Evolutionary conservation across 495 filamentous ascomycete species (phyloP), one percentile per base, ranked within the genome.

Genomic region (Schizothecium vesticola): DNA sequence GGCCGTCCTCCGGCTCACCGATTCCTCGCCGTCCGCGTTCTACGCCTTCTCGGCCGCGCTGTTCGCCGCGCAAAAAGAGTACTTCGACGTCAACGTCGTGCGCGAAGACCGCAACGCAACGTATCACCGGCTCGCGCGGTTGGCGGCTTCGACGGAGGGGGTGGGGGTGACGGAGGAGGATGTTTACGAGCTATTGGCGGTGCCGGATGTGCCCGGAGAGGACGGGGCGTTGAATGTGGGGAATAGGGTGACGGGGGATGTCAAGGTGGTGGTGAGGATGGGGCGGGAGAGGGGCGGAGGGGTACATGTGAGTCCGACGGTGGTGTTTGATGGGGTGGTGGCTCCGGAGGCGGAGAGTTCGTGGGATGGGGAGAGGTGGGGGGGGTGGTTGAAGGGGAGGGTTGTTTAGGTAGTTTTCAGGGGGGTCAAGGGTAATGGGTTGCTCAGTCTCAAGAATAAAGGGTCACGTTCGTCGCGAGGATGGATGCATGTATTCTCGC

Each of bases 261-360:
- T 97, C 60, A 99, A 97, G 81, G 74, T 90, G 57, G 81, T 94
- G 75, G 86, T 96, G 60, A 96, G 94, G 82, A 89, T 88, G 75
- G 90, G 90, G 69, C 82, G 93, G 66, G 77, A 92, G 71, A 80
- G 88, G 43, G 19, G 43, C 5, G 43, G 43, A 8, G 91, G 93
- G 6, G 88, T 96, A 33, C 94, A 97, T 82, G 92, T 97, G 28
- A 92, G 90, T 28, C 93, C 93, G 23, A 97, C 93, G 1, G 92
- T 96, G 21, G 78, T 96, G 56, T 95, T 96, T 79, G 87, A 97
- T 79, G 93, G 92, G 10, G 86, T 93, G 56, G 90, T 95, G 59
- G 92, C 91, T 68, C 86, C 85, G 67, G 84, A 88, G 21, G 93
- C 97, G 70, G 89, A 87, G 57, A 93, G 89, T 63, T 86, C 87